Evolutionary conservation across 768 basidiomycete species (phyloP).

Genomic region (Mycena capillaripes): DNA sequence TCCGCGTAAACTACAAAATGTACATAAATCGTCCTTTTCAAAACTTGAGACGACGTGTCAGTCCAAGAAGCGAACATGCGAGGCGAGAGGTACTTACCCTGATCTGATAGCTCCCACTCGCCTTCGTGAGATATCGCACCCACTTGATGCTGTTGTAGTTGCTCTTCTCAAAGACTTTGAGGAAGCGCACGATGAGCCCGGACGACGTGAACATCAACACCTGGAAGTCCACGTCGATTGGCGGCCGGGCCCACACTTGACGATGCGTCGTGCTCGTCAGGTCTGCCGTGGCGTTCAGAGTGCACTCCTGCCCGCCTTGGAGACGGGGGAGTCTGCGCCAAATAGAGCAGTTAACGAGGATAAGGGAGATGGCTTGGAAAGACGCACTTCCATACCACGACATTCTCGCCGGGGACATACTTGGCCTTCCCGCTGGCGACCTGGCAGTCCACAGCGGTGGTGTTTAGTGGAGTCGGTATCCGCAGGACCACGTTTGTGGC

Average conservation of each 20-base stretch:
- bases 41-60: not conserved
- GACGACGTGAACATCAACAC: constrained; percentile 99
- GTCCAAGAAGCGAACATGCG: not conserved
- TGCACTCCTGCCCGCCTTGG: constrained; percentile 93
- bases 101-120: constrained; percentile 94
- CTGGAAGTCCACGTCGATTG: constrained; percentile 98
- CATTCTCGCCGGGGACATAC: constrained; percentile 95
- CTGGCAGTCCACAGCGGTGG: constrained; percentile 93
- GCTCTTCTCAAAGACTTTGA: constrained; percentile 98
- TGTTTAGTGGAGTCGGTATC: constrained; percentile 97
- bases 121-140: constrained; percentile 96
- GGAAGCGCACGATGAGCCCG: constrained; percentile 94
- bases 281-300: constrained; percentile 84
- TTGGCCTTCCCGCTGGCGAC: constrained; percentile 95
- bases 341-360: not conserved
- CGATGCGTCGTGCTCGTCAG: constrained; percentile 91
- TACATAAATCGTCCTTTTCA: constrained; percentile 6
- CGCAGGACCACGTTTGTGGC: constrained; percentile 93
- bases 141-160: constrained; percentile 96
- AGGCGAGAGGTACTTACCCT: constrained; percentile 69
- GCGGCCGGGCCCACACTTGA: constrained; percentile 98
- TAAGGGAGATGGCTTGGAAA: not conserved
- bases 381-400: constrained; percentile 97
- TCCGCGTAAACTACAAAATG: not conserved
- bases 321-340: constrained; percentile 83